phyloP scores from a whole-genome alignment of 2,329 filamentous ascomycete genomes.

The Aphanocladium album region DNA sequence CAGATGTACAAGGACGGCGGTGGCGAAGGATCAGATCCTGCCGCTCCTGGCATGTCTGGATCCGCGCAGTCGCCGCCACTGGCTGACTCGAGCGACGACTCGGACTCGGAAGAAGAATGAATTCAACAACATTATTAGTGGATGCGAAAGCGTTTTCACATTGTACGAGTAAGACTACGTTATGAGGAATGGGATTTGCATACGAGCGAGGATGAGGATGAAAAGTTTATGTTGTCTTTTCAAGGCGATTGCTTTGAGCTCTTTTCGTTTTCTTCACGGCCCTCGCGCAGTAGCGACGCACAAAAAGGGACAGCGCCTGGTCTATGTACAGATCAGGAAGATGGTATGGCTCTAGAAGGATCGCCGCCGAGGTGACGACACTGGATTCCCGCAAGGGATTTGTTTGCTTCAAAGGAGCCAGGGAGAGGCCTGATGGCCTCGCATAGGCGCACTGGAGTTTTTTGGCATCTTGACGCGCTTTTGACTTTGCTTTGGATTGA shows the following conservation, averaged over 20 bases:
- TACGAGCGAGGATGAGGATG: neutral
- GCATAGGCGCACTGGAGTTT: slow-evolving; percentile 8
- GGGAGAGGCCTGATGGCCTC: neutral
- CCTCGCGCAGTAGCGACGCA: neutral
- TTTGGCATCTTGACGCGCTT: slow-evolving; percentile 2
- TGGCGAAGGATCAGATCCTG: slow-evolving; percentile 26
- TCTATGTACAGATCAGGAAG: neutral
- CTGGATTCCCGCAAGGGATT: slow-evolving; percentile 6
- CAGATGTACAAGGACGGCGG: slow-evolving; percentile 33
- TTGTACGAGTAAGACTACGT: slow-evolving; percentile 11
- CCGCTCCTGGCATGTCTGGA: slow-evolving; percentile 21
- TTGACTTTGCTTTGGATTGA: slow-evolving; percentile 8
- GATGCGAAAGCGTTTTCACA: neutral
- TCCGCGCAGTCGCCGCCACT: slow-evolving; percentile 21
- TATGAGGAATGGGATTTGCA: slow-evolving; percentile 11
- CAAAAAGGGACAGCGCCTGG: neutral
- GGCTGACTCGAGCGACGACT: slow-evolving; percentile 38
- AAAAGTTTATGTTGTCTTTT: neutral
- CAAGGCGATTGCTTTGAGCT: neutral
- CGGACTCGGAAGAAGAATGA: slow-evolving; percentile 46
- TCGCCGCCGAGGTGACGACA: neutral
- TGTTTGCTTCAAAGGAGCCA: slow-evolving; percentile 9
- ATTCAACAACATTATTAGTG: neutral
- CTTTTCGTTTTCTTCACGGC: neutral
- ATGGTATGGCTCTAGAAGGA: slow-evolving; percentile 1